Conservation (phyloP, 1,139 yeast genomes). For the Blastobotrys petasosporus region DNA sequence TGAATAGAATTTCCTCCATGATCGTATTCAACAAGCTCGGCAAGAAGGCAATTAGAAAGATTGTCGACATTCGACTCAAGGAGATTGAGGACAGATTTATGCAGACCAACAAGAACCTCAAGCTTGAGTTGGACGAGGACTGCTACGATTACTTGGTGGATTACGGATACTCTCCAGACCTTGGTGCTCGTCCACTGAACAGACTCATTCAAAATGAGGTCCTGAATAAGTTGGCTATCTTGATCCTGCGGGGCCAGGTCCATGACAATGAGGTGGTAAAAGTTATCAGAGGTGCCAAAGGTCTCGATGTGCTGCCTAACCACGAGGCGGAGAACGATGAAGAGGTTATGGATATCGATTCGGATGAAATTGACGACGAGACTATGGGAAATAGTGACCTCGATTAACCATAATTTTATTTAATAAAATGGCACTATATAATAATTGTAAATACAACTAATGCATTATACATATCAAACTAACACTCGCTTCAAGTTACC, state of each 20-base stretch:
- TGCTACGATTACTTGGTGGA: constrained; percentile 69
- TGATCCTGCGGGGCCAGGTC: constrained; percentile 79
- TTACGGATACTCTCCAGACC: constrained; percentile 84
- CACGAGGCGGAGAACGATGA: constrained; percentile 57
- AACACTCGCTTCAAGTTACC: too few species aligned
- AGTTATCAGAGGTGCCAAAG: constrained; percentile 53
- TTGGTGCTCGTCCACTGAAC: constrained; percentile 97
- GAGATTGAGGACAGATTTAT: constrained; percentile 85
- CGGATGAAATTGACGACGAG: constrained; percentile 32
- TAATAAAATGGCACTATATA: too few species aligned
- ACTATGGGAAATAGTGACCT: constrained; percentile 15
- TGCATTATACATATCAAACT: too few species aligned
- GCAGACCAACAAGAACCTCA: constrained; percentile 70
- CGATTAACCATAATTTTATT: constrained; percentile 6
- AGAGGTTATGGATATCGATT: constrained; percentile 57
- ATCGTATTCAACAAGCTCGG: constrained; percentile 90
- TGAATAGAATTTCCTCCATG: constrained; percentile 90
- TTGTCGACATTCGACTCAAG: constrained; percentile 72
- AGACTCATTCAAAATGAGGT: constrained; percentile 85
- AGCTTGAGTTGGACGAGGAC: constrained; percentile 59
- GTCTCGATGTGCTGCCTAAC: constrained; percentile 77
- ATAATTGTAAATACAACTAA: too few species aligned
- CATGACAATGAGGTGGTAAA: constrained; percentile 78
- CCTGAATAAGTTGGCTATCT: constrained; percentile 81
- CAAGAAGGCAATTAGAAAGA: constrained; percentile 85